Evolutionary conservation across 805 yeast species (phyloP).

Genomic region (Wickerhamomyces canadensis): DNA sequence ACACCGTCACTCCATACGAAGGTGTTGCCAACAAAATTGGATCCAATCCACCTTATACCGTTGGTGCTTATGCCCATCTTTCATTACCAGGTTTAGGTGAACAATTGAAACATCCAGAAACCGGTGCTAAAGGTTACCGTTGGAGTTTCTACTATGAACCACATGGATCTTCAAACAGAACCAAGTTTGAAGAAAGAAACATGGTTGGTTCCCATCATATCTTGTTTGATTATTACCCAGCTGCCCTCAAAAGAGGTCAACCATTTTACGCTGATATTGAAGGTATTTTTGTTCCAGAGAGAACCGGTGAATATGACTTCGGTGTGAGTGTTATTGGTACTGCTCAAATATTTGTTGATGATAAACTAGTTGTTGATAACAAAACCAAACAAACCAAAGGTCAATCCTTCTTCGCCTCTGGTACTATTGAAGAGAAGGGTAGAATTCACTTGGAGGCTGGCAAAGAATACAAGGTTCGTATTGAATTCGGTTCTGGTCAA

Average conservation of each 20-base stretch:
- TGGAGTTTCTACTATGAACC: slow-evolving; percentile 24
- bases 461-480: slow-evolving; percentile 35
- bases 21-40: slow-evolving; percentile 32
- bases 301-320: slow-evolving; percentile 42
- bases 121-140: slow-evolving; percentile 22
- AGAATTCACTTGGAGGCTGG: slow-evolving; percentile 37
- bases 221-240: slow-evolving; percentile 27
- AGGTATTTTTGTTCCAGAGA: slow-evolving; percentile 42
- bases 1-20: slow-evolving; percentile 43
- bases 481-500: slow-evolving; percentile 47
- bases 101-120: slow-evolving; percentile 18
- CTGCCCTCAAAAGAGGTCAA: slow-evolving; percentile 11
- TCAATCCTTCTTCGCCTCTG: slow-evolving; percentile 45
- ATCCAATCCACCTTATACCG: slow-evolving; percentile 22
- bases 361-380: slow-evolving; percentile 48
- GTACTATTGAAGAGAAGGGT: slow-evolving; percentile 46
- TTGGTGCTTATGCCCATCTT: slow-evolving; percentile 33
- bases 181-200: slow-evolving; percentile 25
- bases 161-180: slow-evolving; percentile 13
- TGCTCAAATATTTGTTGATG: slow-evolving; percentile 49
- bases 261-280: slow-evolving; percentile 42
- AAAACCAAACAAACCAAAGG: slow-evolving; percentile 46
- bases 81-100: slow-evolving; percentile 30
- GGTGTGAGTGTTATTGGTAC: slow-evolving; percentile 51
- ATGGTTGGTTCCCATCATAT: slow-evolving; percentile 18